A percentile compares a stretch with the other conserved stretches of the same genome.
phyloP scores from a whole-genome alignment of 2,329 filamentous ascomycete species.

The Pseudogymnoascus sp. region DNA sequence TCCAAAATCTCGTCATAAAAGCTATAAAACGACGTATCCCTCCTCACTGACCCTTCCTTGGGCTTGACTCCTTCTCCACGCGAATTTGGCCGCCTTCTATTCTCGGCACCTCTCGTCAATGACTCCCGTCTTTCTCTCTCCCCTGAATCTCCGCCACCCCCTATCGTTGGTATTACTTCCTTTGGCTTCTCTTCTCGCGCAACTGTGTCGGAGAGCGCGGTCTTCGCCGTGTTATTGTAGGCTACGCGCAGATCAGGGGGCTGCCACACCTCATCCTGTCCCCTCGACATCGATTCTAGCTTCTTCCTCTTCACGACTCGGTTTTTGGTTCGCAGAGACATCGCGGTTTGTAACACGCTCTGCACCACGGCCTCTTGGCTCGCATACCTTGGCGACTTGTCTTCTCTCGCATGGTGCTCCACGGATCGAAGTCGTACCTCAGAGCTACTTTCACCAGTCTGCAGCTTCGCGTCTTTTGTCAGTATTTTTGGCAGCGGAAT shows the following conservation, averaged over 20 bases:
- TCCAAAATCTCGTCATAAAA: conserved; percentile 3
- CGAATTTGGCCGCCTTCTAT: neutral
- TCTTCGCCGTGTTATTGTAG: neutral
- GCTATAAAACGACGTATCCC: neutral
- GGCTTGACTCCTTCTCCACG: neutral
- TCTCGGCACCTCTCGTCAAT: neutral
- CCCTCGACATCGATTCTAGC: neutral
- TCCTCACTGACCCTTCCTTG: neutral
- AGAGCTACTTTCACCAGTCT: neutral
- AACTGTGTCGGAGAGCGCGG: neutral
- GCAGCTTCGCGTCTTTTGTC: neutral
- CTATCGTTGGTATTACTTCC: neutral
- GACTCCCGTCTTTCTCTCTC: neutral
- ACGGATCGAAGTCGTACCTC: neutral
- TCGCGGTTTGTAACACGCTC: neutral
- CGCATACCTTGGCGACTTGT: neutral
- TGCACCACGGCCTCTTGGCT: neutral
- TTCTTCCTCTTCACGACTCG: neutral
- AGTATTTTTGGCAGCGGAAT: conserved; percentile 1
- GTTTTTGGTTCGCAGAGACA: neutral
- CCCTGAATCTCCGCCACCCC: no score
- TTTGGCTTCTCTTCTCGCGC: neutral
- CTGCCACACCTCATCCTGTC: neutral
- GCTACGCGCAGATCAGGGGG: neutral
- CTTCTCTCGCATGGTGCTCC: neutral